Conservation (phyloP, 2,329 filamentous ascomycete genomes). For the Cadophora gregata region DNA sequence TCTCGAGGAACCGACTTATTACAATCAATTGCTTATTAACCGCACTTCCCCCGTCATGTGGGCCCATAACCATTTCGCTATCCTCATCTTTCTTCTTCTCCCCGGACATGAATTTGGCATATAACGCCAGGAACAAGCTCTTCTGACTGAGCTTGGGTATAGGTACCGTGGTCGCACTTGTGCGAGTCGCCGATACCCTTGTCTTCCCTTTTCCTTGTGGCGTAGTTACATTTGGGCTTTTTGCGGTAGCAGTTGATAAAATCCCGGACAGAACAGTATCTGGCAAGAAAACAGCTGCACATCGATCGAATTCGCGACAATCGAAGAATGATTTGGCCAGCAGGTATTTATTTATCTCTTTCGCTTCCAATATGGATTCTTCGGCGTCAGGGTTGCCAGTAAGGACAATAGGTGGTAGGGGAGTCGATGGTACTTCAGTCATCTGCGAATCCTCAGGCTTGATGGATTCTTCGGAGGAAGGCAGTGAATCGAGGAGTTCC, state of each 20-base stretch:
- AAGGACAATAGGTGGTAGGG: slow-evolving; percentile 56
- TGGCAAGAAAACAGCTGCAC: slow-evolving; percentile 87
- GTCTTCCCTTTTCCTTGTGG: slow-evolving; percentile 68
- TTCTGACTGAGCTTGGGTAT: slow-evolving; percentile 79
- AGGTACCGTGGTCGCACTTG: slow-evolving; percentile 24
- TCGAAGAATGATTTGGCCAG: slow-evolving; percentile 95
- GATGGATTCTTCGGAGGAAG: slow-evolving; percentile 55
- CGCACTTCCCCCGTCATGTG: slow-evolving; percentile 84
- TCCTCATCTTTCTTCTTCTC: slow-evolving; percentile 98
- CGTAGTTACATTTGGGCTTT: slow-evolving; percentile 48
- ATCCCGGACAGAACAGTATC: slow-evolving; percentile 75
- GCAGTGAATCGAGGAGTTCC: slow-evolving; percentile 86
- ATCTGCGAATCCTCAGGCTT: slow-evolving; percentile 65
- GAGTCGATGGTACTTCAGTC: slow-evolving; percentile 57
- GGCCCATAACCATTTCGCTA: slow-evolving; percentile 95
- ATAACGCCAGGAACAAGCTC: slow-evolving; percentile 87
- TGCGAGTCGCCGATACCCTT: slow-evolving; percentile 37
- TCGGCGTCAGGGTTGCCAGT: slow-evolving; percentile 67
- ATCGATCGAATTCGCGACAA: slow-evolving; percentile 92
- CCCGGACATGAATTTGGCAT: slow-evolving; percentile 89
- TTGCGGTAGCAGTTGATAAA: slow-evolving; percentile 52
- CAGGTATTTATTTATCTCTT: slow-evolving; percentile 82
- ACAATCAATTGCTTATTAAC: slow-evolving; percentile 83
- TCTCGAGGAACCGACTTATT: slow-evolving; percentile 77
- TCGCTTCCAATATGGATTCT: slow-evolving; percentile 78